A percentile compares a stretch with the other conserved stretches of the same genome.
phyloP scores from a whole-genome alignment of 371 early-diverging fungal genomes.

The Lichtheimia corymbifera region DNA sequence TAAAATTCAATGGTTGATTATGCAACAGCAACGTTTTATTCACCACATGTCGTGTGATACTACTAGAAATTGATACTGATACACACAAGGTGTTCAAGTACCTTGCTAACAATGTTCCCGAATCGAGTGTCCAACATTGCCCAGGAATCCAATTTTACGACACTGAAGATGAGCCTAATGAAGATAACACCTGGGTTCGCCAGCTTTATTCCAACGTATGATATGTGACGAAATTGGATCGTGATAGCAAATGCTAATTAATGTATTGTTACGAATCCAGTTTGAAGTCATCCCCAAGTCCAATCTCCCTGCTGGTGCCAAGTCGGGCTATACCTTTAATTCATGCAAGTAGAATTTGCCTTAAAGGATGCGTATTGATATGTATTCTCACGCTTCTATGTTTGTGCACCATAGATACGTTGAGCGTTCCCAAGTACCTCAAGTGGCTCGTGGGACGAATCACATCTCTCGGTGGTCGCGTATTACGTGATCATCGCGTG shows the following conservation, averaged over 20 bases:
- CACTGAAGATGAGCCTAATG: slow-evolving; percentile 17
- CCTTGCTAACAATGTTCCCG: slow-evolving; percentile 32
- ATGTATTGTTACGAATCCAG: slow-evolving; percentile 10
- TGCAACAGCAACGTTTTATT: no score
- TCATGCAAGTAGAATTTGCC: slow-evolving; percentile 24
- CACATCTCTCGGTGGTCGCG: slow-evolving; percentile 53
- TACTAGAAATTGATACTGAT: slow-evolving; percentile 36
- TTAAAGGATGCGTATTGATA: neutral
- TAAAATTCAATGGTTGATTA: slow-evolving; percentile 1
- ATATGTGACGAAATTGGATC: no score
- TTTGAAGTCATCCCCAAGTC: slow-evolving; percentile 24
- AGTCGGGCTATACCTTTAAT: slow-evolving; percentile 32
- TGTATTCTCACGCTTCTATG: slow-evolving; percentile 8
- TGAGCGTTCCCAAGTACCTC: slow-evolving; percentile 59
- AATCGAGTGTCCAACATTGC: slow-evolving; percentile 34
- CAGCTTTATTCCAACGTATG: slow-evolving; percentile 34
- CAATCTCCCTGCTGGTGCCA: slow-evolving; percentile 18
- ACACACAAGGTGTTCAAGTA: slow-evolving; percentile 35
- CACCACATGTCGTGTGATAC: no score
- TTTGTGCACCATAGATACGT: slow-evolving; percentile 22
- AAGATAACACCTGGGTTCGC: slow-evolving; percentile 35
- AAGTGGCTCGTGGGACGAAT: slow-evolving; percentile 62
- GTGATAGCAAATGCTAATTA: neutral
- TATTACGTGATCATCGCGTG: slow-evolving; percentile 40
- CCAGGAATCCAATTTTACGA: slow-evolving; percentile 27